Percentiles rank a stretch among this genome's conserved stretches.
These are phyloP conservation scores for Saturnispora quitensis DNA, from an alignment of 805 yeast species.

Conservation along the genomic window DNA sequence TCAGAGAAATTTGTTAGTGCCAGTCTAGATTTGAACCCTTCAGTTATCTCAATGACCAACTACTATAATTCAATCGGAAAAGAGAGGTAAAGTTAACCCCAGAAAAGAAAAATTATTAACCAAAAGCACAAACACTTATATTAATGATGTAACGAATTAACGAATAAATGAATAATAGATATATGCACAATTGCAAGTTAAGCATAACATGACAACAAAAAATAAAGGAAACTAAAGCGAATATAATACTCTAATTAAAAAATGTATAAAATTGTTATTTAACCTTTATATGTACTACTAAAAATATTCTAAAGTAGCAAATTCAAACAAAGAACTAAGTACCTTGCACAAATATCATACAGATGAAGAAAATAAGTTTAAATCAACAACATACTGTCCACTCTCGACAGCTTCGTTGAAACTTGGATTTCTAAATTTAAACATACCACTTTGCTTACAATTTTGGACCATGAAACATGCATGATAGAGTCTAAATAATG, in stretches of 20 bases:
- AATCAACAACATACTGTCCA: conserved; percentile 10
- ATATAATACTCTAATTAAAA: not conserved
- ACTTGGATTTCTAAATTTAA: conserved; percentile 35
- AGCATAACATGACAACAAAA: not conserved
- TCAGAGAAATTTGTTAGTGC: conserved; percentile 25
- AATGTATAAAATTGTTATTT: not conserved
- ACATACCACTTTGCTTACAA: conserved; percentile 30
- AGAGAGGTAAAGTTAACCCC: not conserved
- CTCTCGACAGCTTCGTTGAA: conserved; percentile 30
- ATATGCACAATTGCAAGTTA: not conserved
- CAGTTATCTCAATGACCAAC: conserved; percentile 14
- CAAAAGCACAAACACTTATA: not conserved
- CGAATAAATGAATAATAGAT: not conserved
- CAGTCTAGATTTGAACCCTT: conserved; percentile 24
- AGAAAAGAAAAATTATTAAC: not conserved
- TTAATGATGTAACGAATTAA: not conserved
- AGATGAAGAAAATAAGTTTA: not conserved
- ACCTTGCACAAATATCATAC: no score
- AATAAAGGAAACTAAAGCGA: not conserved
- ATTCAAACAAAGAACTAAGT: not conserved
- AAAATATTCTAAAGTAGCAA: not conserved
- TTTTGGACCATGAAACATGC: conserved; percentile 29
- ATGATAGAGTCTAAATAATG: conserved; percentile 35
- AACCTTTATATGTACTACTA: not conserved
- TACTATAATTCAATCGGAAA: conserved; percentile 11